Percentiles rank a stretch among this genome's conserved stretches.
Conservation (phyloP, 768 basidiomycete genomes). For the Boletus tomentosulus region DNA sequence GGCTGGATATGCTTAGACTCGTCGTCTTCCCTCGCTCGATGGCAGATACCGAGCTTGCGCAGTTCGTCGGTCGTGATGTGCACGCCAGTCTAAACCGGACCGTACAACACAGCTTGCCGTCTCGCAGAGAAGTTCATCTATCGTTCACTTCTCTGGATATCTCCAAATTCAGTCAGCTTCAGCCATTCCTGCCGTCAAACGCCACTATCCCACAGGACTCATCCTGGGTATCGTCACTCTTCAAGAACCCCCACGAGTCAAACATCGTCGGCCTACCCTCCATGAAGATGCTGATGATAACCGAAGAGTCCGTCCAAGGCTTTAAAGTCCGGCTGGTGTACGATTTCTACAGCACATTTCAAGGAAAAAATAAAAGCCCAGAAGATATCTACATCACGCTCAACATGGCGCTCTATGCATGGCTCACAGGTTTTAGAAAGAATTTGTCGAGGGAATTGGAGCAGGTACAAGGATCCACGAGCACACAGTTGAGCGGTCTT, state of each 20-base stretch:
- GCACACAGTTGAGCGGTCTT: conserved; percentile 38
- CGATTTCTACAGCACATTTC: conserved; percentile 70
- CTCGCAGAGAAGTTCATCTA: conserved; percentile 62
- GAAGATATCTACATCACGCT: conserved; percentile 85
- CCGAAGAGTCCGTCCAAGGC: conserved; percentile 52
- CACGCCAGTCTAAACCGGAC: conserved; percentile 67
- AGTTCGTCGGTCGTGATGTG: conserved; percentile 65
- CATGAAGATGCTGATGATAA: conserved; percentile 79
- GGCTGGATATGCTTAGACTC: conserved; percentile 58
- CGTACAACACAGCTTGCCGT: conserved; percentile 45
- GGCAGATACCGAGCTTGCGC: conserved; percentile 72
- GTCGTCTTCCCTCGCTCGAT: conserved; percentile 78
- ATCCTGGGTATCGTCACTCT: conserved; percentile 57
- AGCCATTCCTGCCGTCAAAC: conserved; percentile 42
- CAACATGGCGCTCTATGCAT: conserved; percentile 77
- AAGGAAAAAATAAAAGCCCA: conserved; percentile 48
- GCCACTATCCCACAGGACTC: conserved; percentile 40
- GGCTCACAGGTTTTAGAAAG: conserved; percentile 75
- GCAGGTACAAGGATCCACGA: conserved; percentile 58
- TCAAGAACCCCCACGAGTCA: conserved; percentile 61
- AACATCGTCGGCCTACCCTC: conserved; percentile 78
- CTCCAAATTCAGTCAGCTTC: conserved; percentile 64
- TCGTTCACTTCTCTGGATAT: conserved; percentile 76
- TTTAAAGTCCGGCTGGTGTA: conserved; percentile 47
- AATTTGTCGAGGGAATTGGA: conserved; percentile 75